phyloP scores from a whole-genome alignment of 2,329 filamentous ascomycete genomes.

The Paraconiothyrium brasiliense region DNA sequence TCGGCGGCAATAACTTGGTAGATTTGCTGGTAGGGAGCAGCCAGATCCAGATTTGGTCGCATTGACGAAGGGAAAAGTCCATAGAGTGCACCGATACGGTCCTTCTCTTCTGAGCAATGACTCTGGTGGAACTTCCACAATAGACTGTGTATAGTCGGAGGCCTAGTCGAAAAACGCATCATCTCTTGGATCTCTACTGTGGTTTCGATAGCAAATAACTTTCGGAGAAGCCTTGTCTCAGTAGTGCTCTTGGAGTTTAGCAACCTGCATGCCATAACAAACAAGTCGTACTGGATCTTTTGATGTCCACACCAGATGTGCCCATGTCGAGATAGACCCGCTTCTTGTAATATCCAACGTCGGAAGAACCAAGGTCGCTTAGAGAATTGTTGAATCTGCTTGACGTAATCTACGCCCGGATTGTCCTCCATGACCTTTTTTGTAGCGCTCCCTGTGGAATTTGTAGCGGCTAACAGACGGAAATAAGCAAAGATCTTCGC shows the following conservation, averaged over 20 bases:
- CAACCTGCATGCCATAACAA: slow-evolving; percentile 1
- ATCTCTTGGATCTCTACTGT: not conserved
- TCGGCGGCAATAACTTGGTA: not conserved
- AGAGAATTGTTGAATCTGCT: not conserved
- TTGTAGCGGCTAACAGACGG: not conserved
- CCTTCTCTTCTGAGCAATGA: slow-evolving; percentile 6
- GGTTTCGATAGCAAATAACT: not conserved
- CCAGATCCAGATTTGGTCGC: not conserved
- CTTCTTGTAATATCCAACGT: slow-evolving; percentile 11
- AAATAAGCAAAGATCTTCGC: slow-evolving; percentile 5
- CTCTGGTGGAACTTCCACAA: slow-evolving; percentile 3
- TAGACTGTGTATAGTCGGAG: not conserved
- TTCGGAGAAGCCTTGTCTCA: not conserved
- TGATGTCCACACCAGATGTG: slow-evolving; percentile 1
- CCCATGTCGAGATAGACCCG: not conserved
- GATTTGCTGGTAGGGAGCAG: not conserved
- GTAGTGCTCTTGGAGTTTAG: not conserved
- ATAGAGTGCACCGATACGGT: slow-evolving; percentile 3
- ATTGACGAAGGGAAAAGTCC: not conserved
- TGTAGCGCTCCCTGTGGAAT: not conserved
- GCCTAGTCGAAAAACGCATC: not conserved
- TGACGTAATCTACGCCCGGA: not conserved
- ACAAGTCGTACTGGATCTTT: not conserved
- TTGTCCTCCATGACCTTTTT: too few species aligned
- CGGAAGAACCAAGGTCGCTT: not conserved